Conservation (phyloP, 2,329 filamentous ascomycete species). For the Monosporascus sp. region DNA sequence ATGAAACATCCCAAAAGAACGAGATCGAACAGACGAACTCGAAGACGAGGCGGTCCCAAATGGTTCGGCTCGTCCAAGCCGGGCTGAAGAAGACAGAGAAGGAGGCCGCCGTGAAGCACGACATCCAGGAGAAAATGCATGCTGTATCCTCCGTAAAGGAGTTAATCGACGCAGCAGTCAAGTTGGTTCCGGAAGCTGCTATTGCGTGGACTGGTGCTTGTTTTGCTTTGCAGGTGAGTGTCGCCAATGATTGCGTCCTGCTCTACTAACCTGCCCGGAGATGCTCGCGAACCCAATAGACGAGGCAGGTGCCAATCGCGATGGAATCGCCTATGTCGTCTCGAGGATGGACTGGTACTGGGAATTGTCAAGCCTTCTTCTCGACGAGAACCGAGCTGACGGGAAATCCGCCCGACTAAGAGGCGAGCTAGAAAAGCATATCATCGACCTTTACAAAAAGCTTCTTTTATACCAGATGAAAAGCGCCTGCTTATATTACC, state of each 20-base stretch:
- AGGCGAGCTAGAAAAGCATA: conserved; percentile 14
- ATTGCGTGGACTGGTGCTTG: conserved; percentile 33
- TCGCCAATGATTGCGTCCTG: neutral
- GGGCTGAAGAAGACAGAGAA: conserved; percentile 24
- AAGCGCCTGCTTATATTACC: conserved; percentile 32
- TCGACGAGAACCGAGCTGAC: conserved; percentile 12
- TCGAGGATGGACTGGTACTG: conserved; percentile 35
- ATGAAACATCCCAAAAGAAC: neutral
- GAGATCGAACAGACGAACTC: neutral
- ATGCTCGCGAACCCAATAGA: conserved; percentile 25
- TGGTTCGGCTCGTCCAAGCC: conserved; percentile 22
- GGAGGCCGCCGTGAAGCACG: conserved; percentile 17
- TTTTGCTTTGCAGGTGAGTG: conserved; percentile 27
- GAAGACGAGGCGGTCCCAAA: conserved; percentile 16
- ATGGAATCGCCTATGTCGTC: conserved; percentile 31
- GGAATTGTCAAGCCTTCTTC: conserved; percentile 22
- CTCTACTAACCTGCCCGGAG: conserved; percentile 12
- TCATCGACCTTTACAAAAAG: conserved; percentile 31
- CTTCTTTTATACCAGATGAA: conserved; percentile 37
- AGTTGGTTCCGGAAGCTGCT: conserved; percentile 27
- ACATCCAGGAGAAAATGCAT: conserved; percentile 18
- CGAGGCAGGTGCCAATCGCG: conserved; percentile 23
- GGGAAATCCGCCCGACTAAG: conserved; percentile 7
- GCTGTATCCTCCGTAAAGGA: conserved; percentile 18
- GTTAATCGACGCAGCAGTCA: conserved; percentile 20